A percentile compares a stretch with the other conserved stretches of the same genome.
phyloP scores from a whole-genome alignment of 176 grass and related monocot genomes.

The Calamus simplicifolius region DNA sequence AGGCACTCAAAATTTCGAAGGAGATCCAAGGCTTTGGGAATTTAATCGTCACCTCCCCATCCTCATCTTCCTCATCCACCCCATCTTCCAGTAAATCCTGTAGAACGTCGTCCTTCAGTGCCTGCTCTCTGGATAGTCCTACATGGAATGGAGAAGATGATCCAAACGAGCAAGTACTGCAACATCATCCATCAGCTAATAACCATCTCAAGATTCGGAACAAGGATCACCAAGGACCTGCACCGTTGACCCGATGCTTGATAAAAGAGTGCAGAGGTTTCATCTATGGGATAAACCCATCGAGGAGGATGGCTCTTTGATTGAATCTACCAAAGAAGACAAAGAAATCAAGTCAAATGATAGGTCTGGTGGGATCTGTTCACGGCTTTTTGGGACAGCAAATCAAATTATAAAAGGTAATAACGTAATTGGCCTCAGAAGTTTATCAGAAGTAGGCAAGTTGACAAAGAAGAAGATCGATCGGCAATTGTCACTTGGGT shows the following conservation, averaged over 20 bases:
- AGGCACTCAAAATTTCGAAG: conserved; percentile 27
- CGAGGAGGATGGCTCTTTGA: neutral
- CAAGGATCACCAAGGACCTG: neutral
- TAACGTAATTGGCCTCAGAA: neutral
- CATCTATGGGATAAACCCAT: conserved; percentile 12
- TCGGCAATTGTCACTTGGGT: neutral
- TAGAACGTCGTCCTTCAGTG: conserved; percentile 43
- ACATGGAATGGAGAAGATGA: conserved; percentile 20
- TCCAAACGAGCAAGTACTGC: neutral
- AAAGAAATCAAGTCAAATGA: neutral
- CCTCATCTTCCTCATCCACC: conserved; percentile 24
- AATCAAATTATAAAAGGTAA: neutral
- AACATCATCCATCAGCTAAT: neutral
- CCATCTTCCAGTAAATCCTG: conserved; percentile 8
- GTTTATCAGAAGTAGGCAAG: neutral
- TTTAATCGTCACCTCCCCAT: conserved; percentile 17
- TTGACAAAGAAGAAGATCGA: conserved; percentile 11
- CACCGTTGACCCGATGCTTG: too few species aligned
- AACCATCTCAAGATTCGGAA: neutral
- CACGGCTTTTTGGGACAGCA: neutral
- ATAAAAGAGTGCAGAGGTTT: neutral
- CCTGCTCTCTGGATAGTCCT: conserved; percentile 39
- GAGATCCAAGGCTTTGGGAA: conserved; percentile 30
- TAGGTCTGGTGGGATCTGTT: neutral
- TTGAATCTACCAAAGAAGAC: neutral